A percentile compares a stretch with the other conserved stretches of the same genome.
These are phyloP conservation scores for Chlamydomonas sp. DNA, from an alignment of 139 green algal species.

Conservation along the genomic window DNA sequence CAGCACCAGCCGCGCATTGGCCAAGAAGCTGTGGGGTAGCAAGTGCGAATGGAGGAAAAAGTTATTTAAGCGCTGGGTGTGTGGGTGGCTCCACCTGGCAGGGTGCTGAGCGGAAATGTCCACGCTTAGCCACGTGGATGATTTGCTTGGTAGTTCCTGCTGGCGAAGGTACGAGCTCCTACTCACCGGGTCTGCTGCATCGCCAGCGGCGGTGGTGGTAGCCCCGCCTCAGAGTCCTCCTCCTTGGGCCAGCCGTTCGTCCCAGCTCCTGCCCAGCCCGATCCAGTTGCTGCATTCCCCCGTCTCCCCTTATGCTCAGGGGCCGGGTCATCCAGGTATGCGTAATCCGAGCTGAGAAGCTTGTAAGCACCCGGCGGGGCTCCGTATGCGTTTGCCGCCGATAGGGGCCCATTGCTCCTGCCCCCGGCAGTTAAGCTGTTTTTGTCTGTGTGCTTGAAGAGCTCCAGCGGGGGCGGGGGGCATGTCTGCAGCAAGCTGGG, in stretches of 20 bases:
- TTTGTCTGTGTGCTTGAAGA: conserved; percentile 39
- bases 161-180: background rate
- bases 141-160: background rate
- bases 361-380: conserved; percentile 33
- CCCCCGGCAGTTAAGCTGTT: background rate
- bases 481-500: conserved; percentile 31
- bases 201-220: conserved; percentile 12
- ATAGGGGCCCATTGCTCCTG: background rate
- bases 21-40: conserved; percentile 27
- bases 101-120: background rate
- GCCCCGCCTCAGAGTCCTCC: background rate
- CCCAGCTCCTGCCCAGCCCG: background rate
- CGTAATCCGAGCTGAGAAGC: conserved; percentile 41
- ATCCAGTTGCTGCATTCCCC: background rate
- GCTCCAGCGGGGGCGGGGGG: conserved; percentile 13
- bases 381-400: conserved; percentile 1
- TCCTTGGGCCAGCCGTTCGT: background rate
- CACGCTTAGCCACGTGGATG: background rate
- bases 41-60: background rate
- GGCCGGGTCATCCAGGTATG: background rate
- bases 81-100: background rate
- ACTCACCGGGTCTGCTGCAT: conserved; percentile 32
- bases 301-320: no score
- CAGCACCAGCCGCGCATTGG: conserved; percentile 19
- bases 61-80: background rate